These are phyloP conservation scores for Brasilioporus rufonigricans DNA, from an alignment of 768 basidiomycete genomes.

Conservation along the genomic window DNA sequence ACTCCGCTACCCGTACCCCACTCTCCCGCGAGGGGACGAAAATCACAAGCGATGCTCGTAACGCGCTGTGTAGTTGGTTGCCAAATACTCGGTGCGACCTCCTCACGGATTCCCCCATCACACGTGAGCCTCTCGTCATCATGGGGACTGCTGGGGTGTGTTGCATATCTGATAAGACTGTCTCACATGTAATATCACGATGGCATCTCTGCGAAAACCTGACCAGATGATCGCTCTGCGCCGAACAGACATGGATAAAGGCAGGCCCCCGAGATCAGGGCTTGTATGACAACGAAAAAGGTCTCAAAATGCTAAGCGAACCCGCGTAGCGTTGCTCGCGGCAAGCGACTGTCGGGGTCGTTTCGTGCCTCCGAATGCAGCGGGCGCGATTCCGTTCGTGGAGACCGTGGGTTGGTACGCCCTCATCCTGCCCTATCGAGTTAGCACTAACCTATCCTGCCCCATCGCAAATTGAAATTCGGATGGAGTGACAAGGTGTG, in stretches of 20 bases:
- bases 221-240: background rate
- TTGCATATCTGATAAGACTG: background rate
- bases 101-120: background rate
- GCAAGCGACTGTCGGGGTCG: background rate
- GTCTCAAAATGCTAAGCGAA: background rate
- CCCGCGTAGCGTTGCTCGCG: background rate
- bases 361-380: background rate
- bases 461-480: background rate
- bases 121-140: background rate
- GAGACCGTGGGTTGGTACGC: background rate
- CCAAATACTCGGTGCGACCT: background rate
- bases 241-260: background rate
- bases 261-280: background rate
- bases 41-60: background rate
- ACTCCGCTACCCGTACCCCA: background rate
- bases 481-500: background rate
- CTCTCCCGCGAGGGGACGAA: constrained; percentile 2
- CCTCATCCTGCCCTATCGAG: background rate
- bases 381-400: background rate
- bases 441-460: too few relatives aligned
- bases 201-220: background rate
- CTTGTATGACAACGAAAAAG: background rate
- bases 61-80: background rate
- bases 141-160: background rate
- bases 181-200: background rate